A percentile compares a stretch with the other conserved stretches of the same genome.
Conservation (phyloP, 805 yeast species). For the Starmerella gropengiesseri region DNA sequence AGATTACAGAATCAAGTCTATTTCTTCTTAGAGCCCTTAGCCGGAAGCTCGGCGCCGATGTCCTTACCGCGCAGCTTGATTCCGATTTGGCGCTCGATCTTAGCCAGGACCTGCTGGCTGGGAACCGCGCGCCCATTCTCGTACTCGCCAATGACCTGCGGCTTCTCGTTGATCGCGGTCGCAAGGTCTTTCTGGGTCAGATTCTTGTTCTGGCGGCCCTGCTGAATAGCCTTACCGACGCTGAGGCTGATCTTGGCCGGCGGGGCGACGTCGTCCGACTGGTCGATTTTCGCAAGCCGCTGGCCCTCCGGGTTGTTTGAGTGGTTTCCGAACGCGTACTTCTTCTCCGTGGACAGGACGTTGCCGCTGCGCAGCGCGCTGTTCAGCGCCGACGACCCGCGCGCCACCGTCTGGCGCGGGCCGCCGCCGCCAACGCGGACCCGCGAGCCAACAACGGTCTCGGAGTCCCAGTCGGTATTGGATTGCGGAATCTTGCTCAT, state of each 20-base stretch:
- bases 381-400: constrained; percentile 65
- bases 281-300: constrained; percentile 83
- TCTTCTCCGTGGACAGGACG: constrained; percentile 85
- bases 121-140: constrained; percentile 96
- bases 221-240: constrained; percentile 80
- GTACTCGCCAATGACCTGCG: constrained; percentile 87
- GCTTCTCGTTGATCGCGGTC: constrained; percentile 89
- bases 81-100: constrained; percentile 88
- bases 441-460: constrained; percentile 77
- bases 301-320: constrained; percentile 75
- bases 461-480: constrained; percentile 74
- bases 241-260: constrained; percentile 74
- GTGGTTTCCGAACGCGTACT: constrained; percentile 62
- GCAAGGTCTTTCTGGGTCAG: constrained; percentile 95
- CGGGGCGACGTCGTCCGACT: constrained; percentile 85
- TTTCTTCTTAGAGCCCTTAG: constrained; percentile 36
- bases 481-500: constrained; percentile 24
- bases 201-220: constrained; percentile 78
- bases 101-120: constrained; percentile 85
- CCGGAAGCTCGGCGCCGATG: constrained; percentile 74
- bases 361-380: constrained; percentile 90
- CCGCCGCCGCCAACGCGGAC: constrained; percentile 78
- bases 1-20: too few species aligned
- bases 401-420: constrained; percentile 76
- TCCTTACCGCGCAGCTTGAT: constrained; percentile 92